Base-by-base conservation (phyloP, 352 stramenopile genomes). In the Proteromonas lacertae region DNA sequence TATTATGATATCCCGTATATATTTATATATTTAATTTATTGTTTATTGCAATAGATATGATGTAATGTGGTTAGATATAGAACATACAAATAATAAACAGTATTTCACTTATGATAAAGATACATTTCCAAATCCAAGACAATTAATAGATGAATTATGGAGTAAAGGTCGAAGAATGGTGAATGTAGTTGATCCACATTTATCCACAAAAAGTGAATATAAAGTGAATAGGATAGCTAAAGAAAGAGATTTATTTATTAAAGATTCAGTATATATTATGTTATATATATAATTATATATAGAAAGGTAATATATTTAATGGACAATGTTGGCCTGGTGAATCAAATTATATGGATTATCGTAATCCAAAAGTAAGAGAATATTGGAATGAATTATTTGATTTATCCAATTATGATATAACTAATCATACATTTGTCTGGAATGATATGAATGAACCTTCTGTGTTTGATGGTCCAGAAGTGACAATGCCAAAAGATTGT, bases 391-490 rank as follows among this genome's bases (percentile, higher is more conserved):
- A 78, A 25, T 74, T 87, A 35, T 96, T 96, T 56, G 50, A 57
- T 19, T 84, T 89, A 40, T 58, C 86, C 41, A 80, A 80, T 31
- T 96, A 97, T 54, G 35, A 62, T 9, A 13, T 18, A 17, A 17
- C 25, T 35, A 68, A 66, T 13, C 79, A 59, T 30, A 92, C 73
- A 1, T 93, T 77, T 53, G 96, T 72, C 5, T 98, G 87, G 87
- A 98, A 97, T 56, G 84, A 98, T 58, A 98, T 98, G 84, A 98
- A 98, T 56, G 87, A 97, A 59, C 81, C 81, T n/a, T 88, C 62
- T 21, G 87, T 98, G 13, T 98, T 98, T 45, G 96, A 98, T 43
- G 83, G 84, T 12, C 84, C 84, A 0, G 87, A 98, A 56, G 84
- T 96, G 14, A 81, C 72, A 0, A 93, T 94, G 79, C 62, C 22